Evolutionary conservation across 768 basidiomycete genomes (phyloP).

Genomic region (Jaapia argillacea): DNA sequence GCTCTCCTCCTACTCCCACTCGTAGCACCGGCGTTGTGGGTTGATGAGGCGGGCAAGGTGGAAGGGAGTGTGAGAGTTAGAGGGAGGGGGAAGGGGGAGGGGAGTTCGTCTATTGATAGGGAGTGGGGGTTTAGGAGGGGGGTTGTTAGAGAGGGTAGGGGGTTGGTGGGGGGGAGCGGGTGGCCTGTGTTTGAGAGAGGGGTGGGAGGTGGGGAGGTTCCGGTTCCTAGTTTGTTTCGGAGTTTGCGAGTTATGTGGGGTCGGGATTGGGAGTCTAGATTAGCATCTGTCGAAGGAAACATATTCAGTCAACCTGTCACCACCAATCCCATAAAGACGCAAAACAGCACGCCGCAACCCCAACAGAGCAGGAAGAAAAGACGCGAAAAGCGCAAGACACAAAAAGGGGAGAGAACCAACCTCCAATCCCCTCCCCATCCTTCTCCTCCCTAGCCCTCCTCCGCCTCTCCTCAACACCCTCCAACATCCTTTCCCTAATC

Average conservation of each 20-base stretch:
- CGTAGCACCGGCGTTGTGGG: conserved; percentile 14
- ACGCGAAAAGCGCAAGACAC: conserved; percentile 2
- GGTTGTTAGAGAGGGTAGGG: no score
- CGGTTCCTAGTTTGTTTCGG: conserved; percentile 63
- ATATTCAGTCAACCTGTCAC: conserved; percentile 1
- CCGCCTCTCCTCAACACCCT: conserved; percentile 78
- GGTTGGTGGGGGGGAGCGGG: conserved; percentile 44
- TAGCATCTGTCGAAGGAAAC: conserved; percentile 40
- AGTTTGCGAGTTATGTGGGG: conserved; percentile 79
- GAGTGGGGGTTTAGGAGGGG: conserved; percentile 89
- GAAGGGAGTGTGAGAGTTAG: conserved; percentile 46
- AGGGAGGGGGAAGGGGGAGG: conserved; percentile 74
- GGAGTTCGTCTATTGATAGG: conserved; percentile 76
- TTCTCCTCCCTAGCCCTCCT: conserved; percentile 79
- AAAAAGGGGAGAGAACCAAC: conserved; percentile 24
- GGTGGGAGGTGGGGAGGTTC: conserved; percentile 72
- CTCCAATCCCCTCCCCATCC: conserved; percentile 76
- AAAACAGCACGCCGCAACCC: no score
- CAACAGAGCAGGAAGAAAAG: no score
- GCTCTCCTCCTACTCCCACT: conserved; percentile 22
- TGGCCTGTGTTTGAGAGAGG: conserved; percentile 27
- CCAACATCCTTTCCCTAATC: conserved; percentile 67
- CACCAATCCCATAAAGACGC: not conserved
- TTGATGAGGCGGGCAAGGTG: conserved; percentile 13
- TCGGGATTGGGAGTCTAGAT: conserved; percentile 66